Conservation (phyloP, 2,329 filamentous ascomycete species). For the Arthrobotrys iridis region DNA sequence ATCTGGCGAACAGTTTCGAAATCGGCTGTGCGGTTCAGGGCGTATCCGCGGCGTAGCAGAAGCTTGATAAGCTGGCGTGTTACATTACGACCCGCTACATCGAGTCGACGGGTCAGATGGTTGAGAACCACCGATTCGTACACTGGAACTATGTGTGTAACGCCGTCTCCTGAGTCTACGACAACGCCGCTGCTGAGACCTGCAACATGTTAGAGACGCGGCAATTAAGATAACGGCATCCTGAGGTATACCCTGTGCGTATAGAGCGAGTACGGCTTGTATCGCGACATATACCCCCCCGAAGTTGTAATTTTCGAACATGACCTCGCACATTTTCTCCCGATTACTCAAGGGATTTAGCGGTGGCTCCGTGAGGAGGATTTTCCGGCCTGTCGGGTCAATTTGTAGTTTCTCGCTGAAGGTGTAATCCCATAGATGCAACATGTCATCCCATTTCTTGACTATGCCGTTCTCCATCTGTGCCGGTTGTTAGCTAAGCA, state of each 20-base stretch:
- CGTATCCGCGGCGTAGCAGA: conserved; percentile 90
- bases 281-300: conserved; percentile 98
- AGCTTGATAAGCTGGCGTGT: conserved; percentile 98
- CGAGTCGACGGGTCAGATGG: conserved; percentile 90
- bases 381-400: conserved; percentile 91
- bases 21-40: conserved; percentile 96
- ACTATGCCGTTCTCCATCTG: conserved; percentile 99
- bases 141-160: conserved; percentile 97
- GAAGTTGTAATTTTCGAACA: conserved; percentile 97
- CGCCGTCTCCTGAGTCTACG: conserved; percentile 96
- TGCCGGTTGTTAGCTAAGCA: conserved; percentile 26
- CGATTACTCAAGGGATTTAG: conserved; percentile 98
- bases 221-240: not conserved
- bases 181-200: conserved; percentile 93
- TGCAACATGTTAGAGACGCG: conserved; percentile 8
- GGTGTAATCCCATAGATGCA: conserved; percentile 99
- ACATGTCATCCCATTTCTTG: conserved; percentile 99
- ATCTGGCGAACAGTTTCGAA: conserved; percentile 99
- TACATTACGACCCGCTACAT: conserved; percentile 95
- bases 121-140: conserved; percentile 98
- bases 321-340: conserved; percentile 98
- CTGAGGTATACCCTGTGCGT: conserved; percentile 81
- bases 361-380: conserved; percentile 93
- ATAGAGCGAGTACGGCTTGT: conserved; percentile 93
- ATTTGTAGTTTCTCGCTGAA: conserved; percentile 97